Evolutionary conservation across 306 rosid genomes (phyloP).

Genomic region (Cicer judaicum): DNA sequence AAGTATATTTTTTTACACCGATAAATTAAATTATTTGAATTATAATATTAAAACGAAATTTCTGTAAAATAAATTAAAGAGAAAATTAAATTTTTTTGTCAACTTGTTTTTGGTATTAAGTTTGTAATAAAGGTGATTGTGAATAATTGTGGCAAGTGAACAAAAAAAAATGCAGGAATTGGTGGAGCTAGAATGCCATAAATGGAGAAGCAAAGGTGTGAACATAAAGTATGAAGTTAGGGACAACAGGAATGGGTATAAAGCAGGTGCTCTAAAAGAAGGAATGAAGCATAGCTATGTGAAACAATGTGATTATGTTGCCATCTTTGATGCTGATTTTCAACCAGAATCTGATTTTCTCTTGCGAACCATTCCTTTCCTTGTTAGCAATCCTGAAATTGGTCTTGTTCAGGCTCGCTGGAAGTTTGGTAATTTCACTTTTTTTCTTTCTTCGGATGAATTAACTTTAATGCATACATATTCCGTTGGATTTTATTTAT

Average conservation of each 20-base stretch:
- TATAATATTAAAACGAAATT: too few species aligned
- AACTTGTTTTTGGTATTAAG: not conserved
- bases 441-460: not conserved
- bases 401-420: slow-evolving; percentile 85
- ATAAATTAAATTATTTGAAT: too few species aligned
- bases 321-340: slow-evolving; percentile 86
- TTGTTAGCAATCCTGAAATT: slow-evolving; percentile 64
- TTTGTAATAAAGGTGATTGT: not conserved
- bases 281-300: slow-evolving; percentile 80
- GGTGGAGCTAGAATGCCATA: slow-evolving; percentile 82
- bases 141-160: not conserved
- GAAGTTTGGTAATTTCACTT: slow-evolving; percentile 68
- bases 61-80: too few species aligned
- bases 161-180: slow-evolving; percentile 53
- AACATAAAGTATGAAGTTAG: slow-evolving; percentile 79
- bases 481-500: too few species aligned
- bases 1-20: too few species aligned
- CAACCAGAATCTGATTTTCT: slow-evolving; percentile 83
- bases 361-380: slow-evolving; percentile 76
- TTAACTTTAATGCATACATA: too few species aligned
- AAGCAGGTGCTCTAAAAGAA: slow-evolving; percentile 85
- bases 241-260: slow-evolving; percentile 80
- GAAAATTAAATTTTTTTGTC: too few species aligned
- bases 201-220: slow-evolving; percentile 81
- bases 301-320: slow-evolving; percentile 70